Evolutionary conservation across 176 grass and related monocot genomes (phyloP).

Genomic region (Musa troglodytarum): DNA sequence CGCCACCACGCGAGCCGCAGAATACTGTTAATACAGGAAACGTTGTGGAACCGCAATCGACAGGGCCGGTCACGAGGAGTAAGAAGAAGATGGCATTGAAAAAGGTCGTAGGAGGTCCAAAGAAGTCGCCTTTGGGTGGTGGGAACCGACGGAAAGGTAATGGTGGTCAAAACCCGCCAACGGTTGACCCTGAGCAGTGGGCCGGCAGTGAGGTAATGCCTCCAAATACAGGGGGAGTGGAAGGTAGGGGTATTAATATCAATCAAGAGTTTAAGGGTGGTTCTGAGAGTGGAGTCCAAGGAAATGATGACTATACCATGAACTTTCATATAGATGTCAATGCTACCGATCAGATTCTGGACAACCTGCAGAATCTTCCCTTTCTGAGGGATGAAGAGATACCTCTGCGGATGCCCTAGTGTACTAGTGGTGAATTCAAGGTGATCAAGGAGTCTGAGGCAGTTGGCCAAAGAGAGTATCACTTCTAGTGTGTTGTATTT

Average conservation of each 20-base stretch:
- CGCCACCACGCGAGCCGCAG: not conserved
- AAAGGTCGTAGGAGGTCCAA: constrained; percentile 45
- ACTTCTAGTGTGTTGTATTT: not conserved
- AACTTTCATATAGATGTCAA: constrained; percentile 80
- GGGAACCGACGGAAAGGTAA: not conserved
- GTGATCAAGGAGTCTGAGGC: not conserved
- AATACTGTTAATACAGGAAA: not conserved
- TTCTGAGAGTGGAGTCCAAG: constrained; percentile 32
- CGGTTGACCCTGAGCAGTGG: constrained; percentile 4
- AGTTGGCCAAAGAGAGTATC: not conserved
- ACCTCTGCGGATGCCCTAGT: constrained; percentile 37
- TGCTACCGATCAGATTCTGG: constrained; percentile 72
- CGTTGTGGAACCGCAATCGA: not conserved
- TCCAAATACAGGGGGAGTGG: not conserved
- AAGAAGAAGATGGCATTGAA: constrained; percentile 88
- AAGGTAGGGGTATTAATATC: constrained; percentile 69
- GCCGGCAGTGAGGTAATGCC: constrained; percentile 24
- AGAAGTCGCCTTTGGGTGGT: constrained; percentile 19
- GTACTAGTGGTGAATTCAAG: not conserved
- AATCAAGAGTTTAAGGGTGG: constrained; percentile 56
- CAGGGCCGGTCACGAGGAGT: constrained; percentile 19
- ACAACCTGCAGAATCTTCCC: constrained; percentile 79
- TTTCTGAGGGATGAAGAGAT: constrained; percentile 91
- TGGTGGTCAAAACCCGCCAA: not conserved
- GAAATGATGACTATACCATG: constrained; percentile 38